These are phyloP conservation scores for Cetraspora pellucida DNA, from an alignment of 192 early-diverging fungal genomes.

Conservation along the genomic window DNA sequence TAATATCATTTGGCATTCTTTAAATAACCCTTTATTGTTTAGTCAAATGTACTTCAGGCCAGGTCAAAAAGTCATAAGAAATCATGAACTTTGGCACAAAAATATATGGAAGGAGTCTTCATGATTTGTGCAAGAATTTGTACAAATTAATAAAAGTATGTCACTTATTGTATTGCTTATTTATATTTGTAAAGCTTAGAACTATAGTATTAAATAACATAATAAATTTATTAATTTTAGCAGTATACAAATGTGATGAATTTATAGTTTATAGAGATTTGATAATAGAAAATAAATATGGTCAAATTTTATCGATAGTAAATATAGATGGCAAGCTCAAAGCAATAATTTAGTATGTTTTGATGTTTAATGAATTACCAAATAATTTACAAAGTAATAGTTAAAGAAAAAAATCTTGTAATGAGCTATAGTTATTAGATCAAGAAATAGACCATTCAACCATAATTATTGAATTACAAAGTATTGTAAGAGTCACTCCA, in stretches of 20 bases:
- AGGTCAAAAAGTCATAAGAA: not conserved
- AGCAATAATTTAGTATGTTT: not conserved
- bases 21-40: not conserved
- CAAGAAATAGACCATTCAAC: not conserved
- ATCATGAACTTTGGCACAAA: not conserved
- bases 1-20: not conserved
- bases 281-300: not conserved
- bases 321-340: not conserved
- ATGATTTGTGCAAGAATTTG: not conserved
- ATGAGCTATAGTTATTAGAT: not conserved
- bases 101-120: not conserved
- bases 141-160: not conserved
- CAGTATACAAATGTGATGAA: not conserved
- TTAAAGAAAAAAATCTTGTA: not conserved
- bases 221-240: not conserved
- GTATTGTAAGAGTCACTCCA: not conserved
- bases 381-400: slow-evolving; percentile 1
- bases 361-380: not conserved
- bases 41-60: not conserved
- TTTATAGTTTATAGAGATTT: not conserved
- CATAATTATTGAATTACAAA: not conserved
- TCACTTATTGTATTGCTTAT: not conserved
- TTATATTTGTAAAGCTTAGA: not conserved
- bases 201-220: too few relatives aligned
- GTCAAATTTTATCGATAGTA: not conserved